phyloP scores from a whole-genome alignment of 192 early-diverging fungal species.

The Coemansia sp. region DNA sequence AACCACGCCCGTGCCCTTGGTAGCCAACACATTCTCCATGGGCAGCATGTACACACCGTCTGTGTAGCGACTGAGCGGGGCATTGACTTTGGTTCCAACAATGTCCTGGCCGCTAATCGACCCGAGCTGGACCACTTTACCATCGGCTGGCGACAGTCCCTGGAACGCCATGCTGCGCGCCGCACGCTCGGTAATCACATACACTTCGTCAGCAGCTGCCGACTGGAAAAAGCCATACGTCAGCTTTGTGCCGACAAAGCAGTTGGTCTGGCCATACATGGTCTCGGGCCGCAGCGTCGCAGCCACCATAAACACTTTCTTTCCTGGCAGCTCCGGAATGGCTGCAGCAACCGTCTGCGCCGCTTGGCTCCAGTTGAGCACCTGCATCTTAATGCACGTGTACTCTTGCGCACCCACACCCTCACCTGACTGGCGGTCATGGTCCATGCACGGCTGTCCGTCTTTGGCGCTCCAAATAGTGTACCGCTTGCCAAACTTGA shows the following conservation, averaged over 20 bases:
- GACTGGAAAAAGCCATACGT: slow-evolving; percentile 88
- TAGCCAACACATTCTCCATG: slow-evolving; percentile 93
- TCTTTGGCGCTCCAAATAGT: slow-evolving; percentile 96
- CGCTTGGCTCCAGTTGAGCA: slow-evolving; percentile 64
- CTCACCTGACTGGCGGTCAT: slow-evolving; percentile 93
- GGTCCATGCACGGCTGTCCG: slow-evolving; percentile 98
- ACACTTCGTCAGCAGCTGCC: slow-evolving; percentile 74
- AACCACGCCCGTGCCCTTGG: slow-evolving; percentile 98
- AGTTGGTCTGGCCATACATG: slow-evolving; percentile 99
- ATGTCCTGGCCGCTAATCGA: slow-evolving; percentile 76
- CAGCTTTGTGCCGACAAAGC: slow-evolving; percentile 88
- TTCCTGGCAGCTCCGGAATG: slow-evolving; percentile 63
- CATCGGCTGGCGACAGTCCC: slow-evolving; percentile 71
- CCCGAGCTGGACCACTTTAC: slow-evolving; percentile 68
- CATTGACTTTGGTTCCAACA: slow-evolving; percentile 86
- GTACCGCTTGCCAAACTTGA: slow-evolving; percentile 95
- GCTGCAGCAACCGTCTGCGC: slow-evolving; percentile 49
- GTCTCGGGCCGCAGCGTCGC: slow-evolving; percentile 98
- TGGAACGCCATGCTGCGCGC: slow-evolving; percentile 98
- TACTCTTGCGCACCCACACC: slow-evolving; percentile 94
- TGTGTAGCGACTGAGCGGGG: slow-evolving; percentile 78
- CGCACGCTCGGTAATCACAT: slow-evolving; percentile 86
- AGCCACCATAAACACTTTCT: slow-evolving; percentile 87
- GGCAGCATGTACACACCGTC: slow-evolving; percentile 88
- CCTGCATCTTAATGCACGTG: slow-evolving; percentile 91